Evolutionary conservation across 495 filamentous ascomycete species (phyloP), one percentile per base, ranked within the genome.

Genomic region (Hypoxylon fragiforme): DNA sequence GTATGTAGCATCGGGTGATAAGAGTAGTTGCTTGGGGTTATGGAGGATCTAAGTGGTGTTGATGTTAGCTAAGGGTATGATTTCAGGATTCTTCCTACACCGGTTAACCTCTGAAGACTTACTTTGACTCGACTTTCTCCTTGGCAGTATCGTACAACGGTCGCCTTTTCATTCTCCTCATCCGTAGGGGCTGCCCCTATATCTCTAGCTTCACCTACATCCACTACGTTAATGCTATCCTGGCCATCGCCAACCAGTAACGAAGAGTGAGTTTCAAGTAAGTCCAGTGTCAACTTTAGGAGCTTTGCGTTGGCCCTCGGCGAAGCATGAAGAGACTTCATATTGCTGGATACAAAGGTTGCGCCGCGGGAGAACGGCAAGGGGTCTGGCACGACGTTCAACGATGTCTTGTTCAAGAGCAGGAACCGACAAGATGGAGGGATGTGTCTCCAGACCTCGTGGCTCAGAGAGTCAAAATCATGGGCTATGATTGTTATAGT

Each of bases 31-130:
- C 3, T 48, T 44, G 0, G 50, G 38, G 6, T 54, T 61, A 16
- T 76, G 34, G 6, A 79, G 65, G 14, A 74, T 57, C 65, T 81
- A 79, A 9, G 9, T 68, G 59, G 21, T 73, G 66, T 26, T 65
- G 9, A n/a, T 34, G 31, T 34, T n/a, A 34, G 31, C 3, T 34
- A 7, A 4, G 24, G 24, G 9, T 9, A 28, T 28, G 9, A 4
- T 9, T 4, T 9, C 24, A 28, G 5, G 24, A 28, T 28, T 4
- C 5, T 4, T 9, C 4, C 24, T 28, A 9, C 9, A 28, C 24
- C 24, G 9, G 24, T 28, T 28, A n/a, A 34, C 3, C 3, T n/a
- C 9, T 5, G 9, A 2, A 34, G n/a, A 35, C 43, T 21, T 35
- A 45, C 43, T 30, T 45, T 45, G 30, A 45, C 12, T 35, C 11